phyloP scores from a whole-genome alignment of 495 filamentous ascomycete genomes.

The Opeltia flavorubescens region DNA sequence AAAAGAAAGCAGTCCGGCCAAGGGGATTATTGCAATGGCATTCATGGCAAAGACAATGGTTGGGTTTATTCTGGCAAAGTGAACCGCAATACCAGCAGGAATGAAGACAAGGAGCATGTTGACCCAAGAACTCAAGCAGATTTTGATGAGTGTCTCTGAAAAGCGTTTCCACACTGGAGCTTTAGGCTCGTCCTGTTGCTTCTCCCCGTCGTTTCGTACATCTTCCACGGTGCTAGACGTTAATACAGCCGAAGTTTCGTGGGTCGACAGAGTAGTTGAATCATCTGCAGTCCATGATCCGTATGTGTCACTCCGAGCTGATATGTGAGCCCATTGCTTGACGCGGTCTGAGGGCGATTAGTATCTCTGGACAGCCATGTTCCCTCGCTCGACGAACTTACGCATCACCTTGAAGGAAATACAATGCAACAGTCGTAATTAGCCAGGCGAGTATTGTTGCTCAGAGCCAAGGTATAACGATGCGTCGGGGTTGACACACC shows the following conservation, averaged over 20 bases:
- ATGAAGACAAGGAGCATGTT: constrained; percentile 71
- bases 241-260: background rate
- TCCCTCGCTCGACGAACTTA: too few species aligned
- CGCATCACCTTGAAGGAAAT: too few species aligned
- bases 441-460: too few species aligned
- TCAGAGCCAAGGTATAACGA: too few species aligned
- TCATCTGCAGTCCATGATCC: background rate
- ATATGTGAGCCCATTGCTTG: background rate
- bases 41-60: constrained; percentile 63
- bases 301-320: background rate
- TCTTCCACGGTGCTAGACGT: background rate
- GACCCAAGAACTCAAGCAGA: constrained; percentile 38
- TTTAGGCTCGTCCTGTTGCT: background rate
- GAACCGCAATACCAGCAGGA: constrained; percentile 56
- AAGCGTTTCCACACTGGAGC: background rate
- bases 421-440: too few species aligned
- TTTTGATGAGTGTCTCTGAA: background rate
- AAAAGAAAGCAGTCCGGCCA: constrained; percentile 67
- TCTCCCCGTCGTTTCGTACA: background rate
- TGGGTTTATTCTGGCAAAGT: constrained; percentile 23
- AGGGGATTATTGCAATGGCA: constrained; percentile 66
- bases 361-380: too few species aligned
- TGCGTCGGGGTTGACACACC: too few species aligned
- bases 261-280: background rate
- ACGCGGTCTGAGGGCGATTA: background rate